Evolutionary conservation across 2,329 filamentous ascomycete genomes (phyloP).

Genomic region (Xylaria arbuscula): DNA sequence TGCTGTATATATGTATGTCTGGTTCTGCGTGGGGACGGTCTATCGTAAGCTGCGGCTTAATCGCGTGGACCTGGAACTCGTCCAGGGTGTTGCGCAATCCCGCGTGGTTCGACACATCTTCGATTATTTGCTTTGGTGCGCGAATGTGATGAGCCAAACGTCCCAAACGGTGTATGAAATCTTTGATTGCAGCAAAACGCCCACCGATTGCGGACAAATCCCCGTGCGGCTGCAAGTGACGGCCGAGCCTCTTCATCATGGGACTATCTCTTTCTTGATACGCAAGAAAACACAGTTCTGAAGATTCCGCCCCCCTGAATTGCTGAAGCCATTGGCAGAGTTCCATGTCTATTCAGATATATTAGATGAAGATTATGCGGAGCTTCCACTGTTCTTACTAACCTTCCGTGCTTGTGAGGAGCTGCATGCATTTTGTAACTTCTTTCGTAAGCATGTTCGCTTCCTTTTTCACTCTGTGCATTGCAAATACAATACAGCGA

Average conservation of each 20-base stretch:
- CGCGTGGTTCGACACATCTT: constrained; percentile 47
- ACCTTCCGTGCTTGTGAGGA: constrained; percentile 24
- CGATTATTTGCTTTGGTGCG: constrained; percentile 53
- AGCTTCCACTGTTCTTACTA: constrained; percentile 7
- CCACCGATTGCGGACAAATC: constrained; percentile 8
- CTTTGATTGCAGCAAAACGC: constrained; percentile 35
- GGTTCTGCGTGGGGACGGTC: constrained; percentile 29
- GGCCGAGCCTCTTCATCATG: constrained; percentile 31
- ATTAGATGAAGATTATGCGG: not conserved
- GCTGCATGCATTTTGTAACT: constrained; percentile 11
- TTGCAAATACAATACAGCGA: constrained; percentile 37
- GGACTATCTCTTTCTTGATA: constrained; percentile 34
- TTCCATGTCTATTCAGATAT: constrained; percentile 26
- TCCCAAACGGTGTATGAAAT: constrained; percentile 57
- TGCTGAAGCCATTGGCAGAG: constrained; percentile 33
- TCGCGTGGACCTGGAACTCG: constrained; percentile 42
- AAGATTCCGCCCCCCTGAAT: not conserved
- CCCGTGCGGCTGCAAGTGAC: not conserved
- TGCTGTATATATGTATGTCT: constrained; percentile 46
- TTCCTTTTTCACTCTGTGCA: constrained; percentile 35
- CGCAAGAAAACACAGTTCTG: constrained; percentile 35
- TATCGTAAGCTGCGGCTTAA: not conserved
- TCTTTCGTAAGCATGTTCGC: constrained; percentile 7
- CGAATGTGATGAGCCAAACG: constrained; percentile 58
- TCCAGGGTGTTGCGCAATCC: constrained; percentile 51